Base-by-base conservation (phyloP, 805 yeast genomes). In the Zygoascus biomembranicola region DNA sequence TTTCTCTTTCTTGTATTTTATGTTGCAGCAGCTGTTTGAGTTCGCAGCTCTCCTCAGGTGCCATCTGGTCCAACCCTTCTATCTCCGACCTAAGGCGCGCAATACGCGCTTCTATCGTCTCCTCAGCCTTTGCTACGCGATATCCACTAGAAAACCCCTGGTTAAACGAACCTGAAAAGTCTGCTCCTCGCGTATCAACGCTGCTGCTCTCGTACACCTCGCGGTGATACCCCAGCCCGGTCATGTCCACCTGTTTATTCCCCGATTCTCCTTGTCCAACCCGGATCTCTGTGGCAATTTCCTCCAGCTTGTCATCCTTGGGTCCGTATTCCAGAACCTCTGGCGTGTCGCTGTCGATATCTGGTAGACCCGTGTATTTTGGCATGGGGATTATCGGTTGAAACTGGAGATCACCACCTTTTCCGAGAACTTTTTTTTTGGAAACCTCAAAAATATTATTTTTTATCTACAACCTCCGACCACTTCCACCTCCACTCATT, bases 351-450 rank as follows among this genome's bases (percentile, higher is more conserved):
- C 13, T 44, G 20, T 44, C 61, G 31, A 59, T 50, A 43, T 59
- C 62, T 20, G 62, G 62, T 32, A 59, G 46, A 19, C 49, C 54
- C 26, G 59, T 28, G 47, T 57, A 55, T 35, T 59, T 61, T 46
- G 51, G 23, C 51, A 49, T 49, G 42, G 35, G 14, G 32, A 23
- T 44, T 13, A 35, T 35, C 39, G 47, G 32, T 3, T 43, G 20
- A 43, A 18, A 3, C 26, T 43, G 26, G 26, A 16, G 45, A 43
- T 13, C 19, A 43, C 6, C 45, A 18, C 14, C 26, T 6, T 23
- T 23, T 23, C 28, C 28, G 6, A 23, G 6, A 23, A 23, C 28
- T 23, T 23, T 23, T 23, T 23, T 35, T 35, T 35, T n/a, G n/a
- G n/a, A n/a, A 13, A n/a, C 39, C 11, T 32, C 39, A 35, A 35